Base-by-base conservation (phyloP, 257 asterid species). In the Ocimum tenuiflorum region DNA sequence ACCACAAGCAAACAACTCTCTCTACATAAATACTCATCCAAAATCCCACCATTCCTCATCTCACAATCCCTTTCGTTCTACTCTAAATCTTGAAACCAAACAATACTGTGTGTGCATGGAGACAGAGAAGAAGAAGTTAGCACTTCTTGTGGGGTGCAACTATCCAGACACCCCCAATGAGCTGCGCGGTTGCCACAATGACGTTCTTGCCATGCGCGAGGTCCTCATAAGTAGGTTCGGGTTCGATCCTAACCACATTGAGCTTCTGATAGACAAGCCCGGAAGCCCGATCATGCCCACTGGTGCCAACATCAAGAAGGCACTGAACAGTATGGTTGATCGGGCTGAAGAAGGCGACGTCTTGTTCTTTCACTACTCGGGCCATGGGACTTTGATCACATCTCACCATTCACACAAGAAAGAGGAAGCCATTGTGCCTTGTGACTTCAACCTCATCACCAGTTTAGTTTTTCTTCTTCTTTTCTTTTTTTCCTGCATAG, bases 111-210 rank as follows among this genome's bases (percentile, higher is more conserved):
- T 19, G 46, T 9, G 48, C 45, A 81, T 81, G 91, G 85, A 68
- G 72, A 73, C n/a, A n/a, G n/a, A 72, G 63, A 84, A 85, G 61
- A 82, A 77, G 51, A 85, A 73, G 24, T 24, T 79, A 81, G 91
- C 91, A 61, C 91, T 89, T 78, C 78, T 87, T 60, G 97, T 87
- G 14, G 97, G 97, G 12, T 89, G 97, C 82, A 89, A 89, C 74
- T 89, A 89, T n/a, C 88, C 87, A 18, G 70, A 78, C 78, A 89
- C 95, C 41, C 77, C 60, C 0, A 47, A 86, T 63, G 82, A 83
- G 75, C 77, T 91, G 20, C 89, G 42, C 27, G 95, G 96, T 17
- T 91, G 97, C 75, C 90, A 86, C 59, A 88, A 91, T 24, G 94
- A 88, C 31, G 95, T 85, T 50, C 49, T 74, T 12, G 84, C 79